Conservation (phyloP, 2,329 filamentous ascomycete genomes). For the Keithomyces neogunnii region DNA sequence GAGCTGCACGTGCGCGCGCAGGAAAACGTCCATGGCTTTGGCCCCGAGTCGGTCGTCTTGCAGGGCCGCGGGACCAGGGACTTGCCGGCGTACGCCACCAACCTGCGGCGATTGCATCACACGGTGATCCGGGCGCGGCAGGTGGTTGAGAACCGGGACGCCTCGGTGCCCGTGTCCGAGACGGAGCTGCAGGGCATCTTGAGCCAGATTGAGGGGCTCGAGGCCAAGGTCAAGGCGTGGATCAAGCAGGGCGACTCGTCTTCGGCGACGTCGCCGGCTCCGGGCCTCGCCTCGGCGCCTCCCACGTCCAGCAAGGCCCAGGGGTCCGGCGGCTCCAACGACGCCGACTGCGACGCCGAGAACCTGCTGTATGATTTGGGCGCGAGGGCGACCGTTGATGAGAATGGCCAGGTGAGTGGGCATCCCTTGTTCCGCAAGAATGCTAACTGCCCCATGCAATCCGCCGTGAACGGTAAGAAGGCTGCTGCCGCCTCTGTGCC, state of each 20-base stretch:
- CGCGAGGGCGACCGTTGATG: constrained; percentile 7
- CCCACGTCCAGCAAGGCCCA: constrained; percentile 1
- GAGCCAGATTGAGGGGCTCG: constrained; percentile 17
- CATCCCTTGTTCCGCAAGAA: constrained; percentile 14
- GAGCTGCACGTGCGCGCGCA: not conserved
- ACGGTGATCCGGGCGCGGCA: constrained; percentile 11
- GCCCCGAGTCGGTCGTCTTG: not conserved
- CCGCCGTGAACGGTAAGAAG: constrained; percentile 7
- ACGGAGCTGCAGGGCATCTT: constrained; percentile 18
- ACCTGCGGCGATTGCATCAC: constrained; percentile 9
- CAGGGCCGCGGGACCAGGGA: not conserved
- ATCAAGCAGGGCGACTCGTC: constrained; percentile 8
- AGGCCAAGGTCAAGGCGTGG: constrained; percentile 19
- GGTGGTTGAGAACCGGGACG: constrained; percentile 17
- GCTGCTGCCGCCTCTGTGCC: not conserved
- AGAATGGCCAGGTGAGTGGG: constrained; percentile 15
- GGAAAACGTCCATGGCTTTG: not conserved
- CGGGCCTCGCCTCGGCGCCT: not conserved
- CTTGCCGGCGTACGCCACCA: constrained; percentile 8
- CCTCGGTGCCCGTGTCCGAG: constrained; percentile 16
- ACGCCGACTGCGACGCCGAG: constrained; percentile 9
- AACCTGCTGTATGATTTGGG: constrained; percentile 10
- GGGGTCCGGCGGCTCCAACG: constrained; percentile 2
- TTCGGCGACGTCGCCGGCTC: not conserved
- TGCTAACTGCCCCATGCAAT: constrained; percentile 17